Evolutionary conservation across 306 rosid genomes (phyloP), one percentile per base, ranked within the genome.

Genomic region (Abrus precatorius): DNA sequence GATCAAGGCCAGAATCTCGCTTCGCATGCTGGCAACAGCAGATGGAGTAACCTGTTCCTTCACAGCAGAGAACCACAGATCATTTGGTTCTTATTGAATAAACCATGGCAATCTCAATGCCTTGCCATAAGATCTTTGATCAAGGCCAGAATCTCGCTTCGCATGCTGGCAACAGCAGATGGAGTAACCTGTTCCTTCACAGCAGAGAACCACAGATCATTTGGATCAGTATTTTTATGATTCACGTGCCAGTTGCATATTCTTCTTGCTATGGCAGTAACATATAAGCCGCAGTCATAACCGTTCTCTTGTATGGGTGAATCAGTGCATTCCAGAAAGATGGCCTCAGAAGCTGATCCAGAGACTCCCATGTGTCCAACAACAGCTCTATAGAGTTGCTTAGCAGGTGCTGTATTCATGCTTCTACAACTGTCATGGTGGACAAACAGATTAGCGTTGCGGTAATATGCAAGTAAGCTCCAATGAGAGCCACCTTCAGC

Each of bases 401-500:
- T 88, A 33, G 94, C 92, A 38, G 87, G 87, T 30, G 14, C 33
- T 40, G 75, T 60, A 41, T 90, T 95, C 57, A 85, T 62, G 81
- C 84, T 84, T 43, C 65, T 6, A 71, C 47, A 62, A 83, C 96
- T 93, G 71, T 95, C 99, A 59, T 91, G 97, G 82, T 95, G 98
- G 69, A 89, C 88, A 79, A 91, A 95, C 32, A 80, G 29, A 69
- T 90, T 93, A 4, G 82, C 73, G 1, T 76, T 71, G 67, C 95
- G 89, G 81, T 89, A 86, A 68, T 84, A 95, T 61, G 85, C 98
- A 48, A 93, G 91, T 70, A 95, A 78, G 87, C 97, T 95, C 99
- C 99, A 95, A 73, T 95, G 99, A 40, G 85, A 85, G 47, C 99
- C 99, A 47, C 97, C 98, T 85, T 88, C 99, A 4, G 94, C 91